A percentile compares a stretch with the other conserved stretches of the same genome.
phyloP scores from a whole-genome alignment of 495 filamentous ascomycete species.

The Penicillium ochrochloron region DNA sequence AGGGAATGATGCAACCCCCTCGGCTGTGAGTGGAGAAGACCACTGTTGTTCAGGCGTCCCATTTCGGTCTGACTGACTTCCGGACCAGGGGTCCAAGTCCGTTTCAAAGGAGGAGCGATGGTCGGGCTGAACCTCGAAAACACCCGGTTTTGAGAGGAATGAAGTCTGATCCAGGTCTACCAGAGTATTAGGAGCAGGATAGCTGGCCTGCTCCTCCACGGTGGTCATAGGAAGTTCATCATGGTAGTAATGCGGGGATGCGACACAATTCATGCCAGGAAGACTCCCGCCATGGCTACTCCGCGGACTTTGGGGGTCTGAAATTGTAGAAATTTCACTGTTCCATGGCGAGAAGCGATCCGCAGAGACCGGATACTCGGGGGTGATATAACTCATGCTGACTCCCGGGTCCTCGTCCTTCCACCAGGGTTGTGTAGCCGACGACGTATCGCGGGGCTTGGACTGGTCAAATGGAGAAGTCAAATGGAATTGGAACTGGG shows the following conservation, averaged over 20 bases:
- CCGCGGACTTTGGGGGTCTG: slow-evolving; percentile 31
- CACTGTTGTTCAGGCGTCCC: slow-evolving; percentile 25
- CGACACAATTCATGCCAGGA: slow-evolving; percentile 26
- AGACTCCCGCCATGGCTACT: slow-evolving; percentile 25
- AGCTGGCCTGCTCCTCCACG: slow-evolving; percentile 19
- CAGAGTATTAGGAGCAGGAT: slow-evolving; percentile 25
- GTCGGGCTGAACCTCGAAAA: slow-evolving; percentile 16
- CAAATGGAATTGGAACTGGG: slow-evolving; percentile 19
- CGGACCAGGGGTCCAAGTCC: slow-evolving; percentile 22
- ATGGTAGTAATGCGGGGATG: slow-evolving; percentile 27
- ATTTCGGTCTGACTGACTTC: slow-evolving; percentile 26
- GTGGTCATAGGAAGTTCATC: slow-evolving; percentile 24
- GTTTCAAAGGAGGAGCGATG: slow-evolving; percentile 20
- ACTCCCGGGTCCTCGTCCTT: slow-evolving; percentile 1
- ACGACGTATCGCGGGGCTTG: slow-evolving; percentile 5
- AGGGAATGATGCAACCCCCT: neutral
- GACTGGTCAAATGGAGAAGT: slow-evolving; percentile 13
- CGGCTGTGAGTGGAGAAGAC: slow-evolving; percentile 13
- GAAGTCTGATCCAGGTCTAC: slow-evolving; percentile 19
- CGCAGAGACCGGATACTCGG: slow-evolving; percentile 13
- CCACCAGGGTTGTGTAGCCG: slow-evolving; percentile 22
- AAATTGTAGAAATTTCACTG: slow-evolving; percentile 26
- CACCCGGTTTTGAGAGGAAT: slow-evolving; percentile 9
- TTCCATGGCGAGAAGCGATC: slow-evolving; percentile 27
- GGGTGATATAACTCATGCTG: slow-evolving; percentile 14